phyloP scores from a whole-genome alignment of 2,329 filamentous ascomycete species.

The Penicillium janthinellum region DNA sequence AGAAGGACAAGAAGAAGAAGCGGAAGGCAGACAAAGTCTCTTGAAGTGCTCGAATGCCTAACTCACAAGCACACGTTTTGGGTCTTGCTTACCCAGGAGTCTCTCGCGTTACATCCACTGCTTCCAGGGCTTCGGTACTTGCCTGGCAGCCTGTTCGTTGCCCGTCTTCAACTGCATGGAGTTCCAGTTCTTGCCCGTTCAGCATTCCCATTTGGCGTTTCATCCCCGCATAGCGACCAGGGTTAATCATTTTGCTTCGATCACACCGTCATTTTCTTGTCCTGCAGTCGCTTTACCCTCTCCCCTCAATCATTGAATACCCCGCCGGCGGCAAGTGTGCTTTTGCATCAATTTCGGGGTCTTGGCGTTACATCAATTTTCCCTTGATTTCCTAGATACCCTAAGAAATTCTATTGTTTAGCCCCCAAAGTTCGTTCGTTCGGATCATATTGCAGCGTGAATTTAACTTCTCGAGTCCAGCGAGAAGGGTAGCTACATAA shows the following conservation, averaged over 20 bases:
- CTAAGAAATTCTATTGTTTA: background rate
- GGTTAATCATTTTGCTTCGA: background rate
- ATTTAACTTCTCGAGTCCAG: constrained; percentile 11
- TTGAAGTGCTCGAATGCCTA: background rate
- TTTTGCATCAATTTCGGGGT: background rate
- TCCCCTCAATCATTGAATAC: background rate
- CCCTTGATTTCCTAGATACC: background rate
- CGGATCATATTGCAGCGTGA: background rate
- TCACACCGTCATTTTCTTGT: background rate
- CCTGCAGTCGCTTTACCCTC: background rate
- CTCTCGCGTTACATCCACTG: background rate
- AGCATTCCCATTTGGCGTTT: background rate
- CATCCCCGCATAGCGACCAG: constrained; percentile 5
- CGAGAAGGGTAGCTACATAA: constrained; percentile 3
- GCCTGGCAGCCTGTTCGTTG: background rate
- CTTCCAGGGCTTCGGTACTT: background rate
- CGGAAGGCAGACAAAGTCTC: background rate
- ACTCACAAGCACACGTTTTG: background rate
- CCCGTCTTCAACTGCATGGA: background rate
- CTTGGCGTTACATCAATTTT: background rate
- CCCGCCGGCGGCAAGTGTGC: background rate
- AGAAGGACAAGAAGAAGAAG: background rate
- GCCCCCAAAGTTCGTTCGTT: background rate
- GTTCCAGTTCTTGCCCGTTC: background rate
- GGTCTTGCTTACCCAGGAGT: background rate